These are phyloP conservation scores for Ogataea hybrid DNA, from an alignment of 1,139 yeast genomes.

Conservation along the genomic window DNA sequence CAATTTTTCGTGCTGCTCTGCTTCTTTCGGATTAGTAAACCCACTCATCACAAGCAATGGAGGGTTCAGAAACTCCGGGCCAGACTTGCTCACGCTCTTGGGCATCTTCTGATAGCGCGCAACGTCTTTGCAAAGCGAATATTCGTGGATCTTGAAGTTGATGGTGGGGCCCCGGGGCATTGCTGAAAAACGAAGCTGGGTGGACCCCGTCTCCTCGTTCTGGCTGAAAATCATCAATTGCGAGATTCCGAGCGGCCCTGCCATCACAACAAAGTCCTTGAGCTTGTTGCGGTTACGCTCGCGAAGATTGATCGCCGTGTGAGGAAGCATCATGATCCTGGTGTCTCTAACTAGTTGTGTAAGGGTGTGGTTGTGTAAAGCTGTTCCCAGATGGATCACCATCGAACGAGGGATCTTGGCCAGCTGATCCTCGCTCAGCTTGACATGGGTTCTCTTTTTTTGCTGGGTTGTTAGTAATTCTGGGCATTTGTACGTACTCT, in stretches of 20 bases:
- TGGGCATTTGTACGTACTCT: conserved; percentile 37
- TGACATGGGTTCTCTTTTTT: conserved; percentile 86
- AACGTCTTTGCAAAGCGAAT: conserved; percentile 85
- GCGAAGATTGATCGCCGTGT: conserved; percentile 83
- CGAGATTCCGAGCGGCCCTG: conserved; percentile 93
- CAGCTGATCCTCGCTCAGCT: conserved; percentile 61
- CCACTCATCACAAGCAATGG: conserved; percentile 93
- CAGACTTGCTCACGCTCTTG: conserved; percentile 61
- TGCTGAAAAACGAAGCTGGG: conserved; percentile 79
- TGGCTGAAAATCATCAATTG: conserved; percentile 87
- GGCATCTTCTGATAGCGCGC: conserved; percentile 64
- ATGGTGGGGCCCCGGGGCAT: conserved; percentile 95
- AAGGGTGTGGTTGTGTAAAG: conserved; percentile 76
- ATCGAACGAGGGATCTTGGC: conserved; percentile 83
- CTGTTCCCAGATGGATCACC: conserved; percentile 85
- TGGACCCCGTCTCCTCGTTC: conserved; percentile 71
- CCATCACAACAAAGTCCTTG: conserved; percentile 92
- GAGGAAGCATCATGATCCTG: conserved; percentile 92
- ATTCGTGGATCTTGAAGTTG: conserved; percentile 73
- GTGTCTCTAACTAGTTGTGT: conserved; percentile 84
- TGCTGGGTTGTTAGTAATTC: conserved; percentile 23
- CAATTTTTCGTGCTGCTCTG: conserved; percentile 71
- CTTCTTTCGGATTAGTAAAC: conserved; percentile 57
- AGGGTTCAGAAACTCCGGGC: conserved; percentile 66
- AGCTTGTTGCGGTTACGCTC: conserved; percentile 86